phyloP scores from a whole-genome alignment of 306 rosid genomes.

The Arachis hypogaea region DNA sequence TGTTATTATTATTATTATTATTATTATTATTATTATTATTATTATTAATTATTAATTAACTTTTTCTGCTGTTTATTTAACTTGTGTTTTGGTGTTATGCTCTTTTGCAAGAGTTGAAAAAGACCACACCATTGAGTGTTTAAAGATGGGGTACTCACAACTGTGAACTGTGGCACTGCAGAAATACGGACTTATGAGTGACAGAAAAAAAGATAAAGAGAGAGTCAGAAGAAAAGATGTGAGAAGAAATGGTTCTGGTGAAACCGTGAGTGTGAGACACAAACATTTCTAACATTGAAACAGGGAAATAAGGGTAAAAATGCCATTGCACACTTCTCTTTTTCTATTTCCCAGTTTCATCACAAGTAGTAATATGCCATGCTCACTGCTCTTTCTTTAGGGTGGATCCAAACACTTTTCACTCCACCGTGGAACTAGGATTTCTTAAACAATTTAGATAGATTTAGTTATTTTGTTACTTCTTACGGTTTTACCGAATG shows the following conservation, averaged over 20 bases:
- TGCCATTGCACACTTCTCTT: neutral
- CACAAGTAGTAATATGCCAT: neutral
- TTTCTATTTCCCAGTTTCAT: slow-evolving; percentile 15
- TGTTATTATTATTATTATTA: neutral
- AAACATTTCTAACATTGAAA: slow-evolving; percentile 16
- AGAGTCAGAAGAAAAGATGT: slow-evolving; percentile 25
- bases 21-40: neutral
- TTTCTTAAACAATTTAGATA: too few species aligned
- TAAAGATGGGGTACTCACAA: slow-evolving; percentile 45
- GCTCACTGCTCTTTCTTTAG: too few species aligned
- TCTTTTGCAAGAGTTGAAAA: slow-evolving; percentile 60
- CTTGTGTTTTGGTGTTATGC: slow-evolving; percentile 12
- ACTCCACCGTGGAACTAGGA: too few species aligned
- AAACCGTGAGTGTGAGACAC: slow-evolving; percentile 22
- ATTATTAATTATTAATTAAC: neutral
- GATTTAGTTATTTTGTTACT: too few species aligned
- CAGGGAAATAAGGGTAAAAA: slow-evolving; percentile 10
- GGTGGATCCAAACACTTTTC: too few species aligned
- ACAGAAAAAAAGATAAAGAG: slow-evolving; percentile 38
- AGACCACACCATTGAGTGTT: slow-evolving; percentile 57
- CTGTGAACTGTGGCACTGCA: slow-evolving; percentile 44
- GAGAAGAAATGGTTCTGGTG: slow-evolving; percentile 31
- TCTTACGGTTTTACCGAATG: too few species aligned
- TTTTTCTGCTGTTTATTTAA: neutral
- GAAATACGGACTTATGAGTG: slow-evolving; percentile 48